phyloP scores from a whole-genome alignment of 257 asterid genomes.

The Solanum dulcamara region DNA sequence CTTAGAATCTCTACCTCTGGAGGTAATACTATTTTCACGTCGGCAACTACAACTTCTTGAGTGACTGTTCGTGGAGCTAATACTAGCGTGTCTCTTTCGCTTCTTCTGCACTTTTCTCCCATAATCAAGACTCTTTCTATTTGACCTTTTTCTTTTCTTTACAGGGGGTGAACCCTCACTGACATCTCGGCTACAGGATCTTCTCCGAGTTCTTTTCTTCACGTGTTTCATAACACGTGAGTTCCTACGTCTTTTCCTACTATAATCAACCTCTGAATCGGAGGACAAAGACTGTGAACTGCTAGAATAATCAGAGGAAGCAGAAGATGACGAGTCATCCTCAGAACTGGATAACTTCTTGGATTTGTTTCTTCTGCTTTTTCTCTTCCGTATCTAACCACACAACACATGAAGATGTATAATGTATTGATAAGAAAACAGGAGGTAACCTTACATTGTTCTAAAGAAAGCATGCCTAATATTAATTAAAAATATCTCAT shows the following conservation, averaged over 20 bases:
- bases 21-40: slow-evolving; percentile 15
- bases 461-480: not conserved
- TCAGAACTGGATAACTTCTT: slow-evolving; percentile 37
- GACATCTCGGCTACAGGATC: slow-evolving; percentile 17
- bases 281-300: slow-evolving; percentile 43
- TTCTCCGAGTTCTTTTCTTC: slow-evolving; percentile 28
- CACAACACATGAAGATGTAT: not conserved
- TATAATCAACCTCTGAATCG: slow-evolving; percentile 18
- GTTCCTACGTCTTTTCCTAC: slow-evolving; percentile 25
- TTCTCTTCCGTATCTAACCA: slow-evolving; percentile 41
- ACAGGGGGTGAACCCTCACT: slow-evolving; percentile 13
- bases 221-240: slow-evolving; percentile 12
- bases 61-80: slow-evolving; percentile 44
- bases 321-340: slow-evolving; percentile 25
- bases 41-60: slow-evolving; percentile 40
- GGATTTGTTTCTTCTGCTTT: slow-evolving; percentile 35
- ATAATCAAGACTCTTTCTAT: slow-evolving; percentile 25
- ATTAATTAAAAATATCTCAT: not conserved
- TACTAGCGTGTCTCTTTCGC: slow-evolving; percentile 22
- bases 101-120: slow-evolving; percentile 43
- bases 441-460: not conserved
- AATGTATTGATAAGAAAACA: not conserved
- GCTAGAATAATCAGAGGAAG: slow-evolving; percentile 41
- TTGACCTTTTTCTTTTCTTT: slow-evolving; percentile 47
- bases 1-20: slow-evolving; percentile 44